Evolutionary conservation across 129 eudicot genomes (phyloP).

Genomic region (Helichrysum umbraculigerum): DNA sequence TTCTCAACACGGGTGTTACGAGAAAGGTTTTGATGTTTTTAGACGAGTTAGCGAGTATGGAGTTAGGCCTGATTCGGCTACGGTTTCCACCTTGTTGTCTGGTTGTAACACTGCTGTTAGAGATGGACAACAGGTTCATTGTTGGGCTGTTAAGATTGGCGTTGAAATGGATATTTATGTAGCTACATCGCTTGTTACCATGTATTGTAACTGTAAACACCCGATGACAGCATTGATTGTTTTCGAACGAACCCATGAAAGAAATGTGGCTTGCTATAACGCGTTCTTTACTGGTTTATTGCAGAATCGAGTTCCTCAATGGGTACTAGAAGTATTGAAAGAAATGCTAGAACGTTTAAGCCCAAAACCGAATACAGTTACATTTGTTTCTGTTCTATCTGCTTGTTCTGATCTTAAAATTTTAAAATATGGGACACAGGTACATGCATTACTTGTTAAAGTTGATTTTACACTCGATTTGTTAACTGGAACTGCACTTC

Average conservation of each 20-base stretch:
- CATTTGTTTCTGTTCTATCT: constrained; percentile 62
- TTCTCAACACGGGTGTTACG: constrained; percentile 35
- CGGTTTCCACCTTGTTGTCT: constrained; percentile 60
- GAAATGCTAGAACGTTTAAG: constrained; percentile 34
- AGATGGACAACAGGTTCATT: constrained; percentile 62
- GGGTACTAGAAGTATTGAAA: constrained; percentile 28
- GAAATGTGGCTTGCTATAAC: constrained; percentile 60
- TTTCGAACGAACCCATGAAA: constrained; percentile 39
- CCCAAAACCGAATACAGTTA: constrained; percentile 46
- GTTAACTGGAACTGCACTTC: constrained; percentile 65
- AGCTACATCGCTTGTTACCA: constrained; percentile 64
- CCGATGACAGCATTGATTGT: constrained; percentile 39
- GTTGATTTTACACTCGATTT: constrained; percentile 32
- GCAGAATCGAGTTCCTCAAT: constrained; percentile 46
- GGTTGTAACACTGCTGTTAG: constrained; percentile 40
- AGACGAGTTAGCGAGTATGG: constrained; percentile 29
- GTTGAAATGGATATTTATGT: constrained; percentile 67
- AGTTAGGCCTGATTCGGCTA: constrained; percentile 55
- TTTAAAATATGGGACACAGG: constrained; percentile 52
- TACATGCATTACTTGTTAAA: constrained; percentile 62
- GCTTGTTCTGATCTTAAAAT: constrained; percentile 51
- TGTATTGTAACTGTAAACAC: constrained; percentile 52
- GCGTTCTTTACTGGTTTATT: constrained; percentile 66
- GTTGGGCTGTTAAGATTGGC: constrained; percentile 73
- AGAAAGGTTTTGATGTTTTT: constrained; percentile 49